Base-by-base conservation (phyloP, 441 rosid species). In the Adansonia gregorii region DNA sequence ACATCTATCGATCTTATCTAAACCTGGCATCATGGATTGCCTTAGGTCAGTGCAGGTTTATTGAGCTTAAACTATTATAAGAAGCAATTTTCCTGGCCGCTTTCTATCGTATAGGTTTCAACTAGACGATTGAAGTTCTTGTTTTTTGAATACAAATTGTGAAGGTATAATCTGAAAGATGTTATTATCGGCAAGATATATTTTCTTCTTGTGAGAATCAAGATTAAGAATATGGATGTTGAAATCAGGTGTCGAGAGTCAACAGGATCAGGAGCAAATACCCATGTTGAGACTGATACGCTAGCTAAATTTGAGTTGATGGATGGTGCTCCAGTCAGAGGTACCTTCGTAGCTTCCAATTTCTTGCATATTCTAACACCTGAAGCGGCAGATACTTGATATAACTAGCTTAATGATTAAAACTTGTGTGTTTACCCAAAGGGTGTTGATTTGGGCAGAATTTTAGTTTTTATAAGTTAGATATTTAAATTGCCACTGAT, bases 251-350 rank as follows among this genome's bases (percentile, higher is more conserved):
- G 98, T 74, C 88, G 98, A 77, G 99, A 94, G 84, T 94, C 99
- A 45, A 96, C 99, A 0, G 98, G 98, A 65, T 87, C 98, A 71
- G 98, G 99, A 77, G 84, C 97, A 71, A 94, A 89, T 76, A 96
- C 98, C 5, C 94, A 94, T 75, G 98, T 96, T 5, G 98, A 94
- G 87, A 96, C 99, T 7, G 98, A 96, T 83, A 94, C 98, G 11
- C 90, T 96, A 7, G 98, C 99, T 61, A 96, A 96, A 82, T 96
- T 91, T 79, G 99, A 94, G 85, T 78, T 96, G 83, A 94, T 96
- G 98, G 99, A 96, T 83, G 98, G 99, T 39, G 98, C 98, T 80
- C 99, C 99, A 1, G 96, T 94, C 74, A 89, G 98, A 93, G 99
- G 99, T 96, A 87, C 56, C 79, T 46, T 64, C 24, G 8, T 22